Base-by-base conservation (phyloP, 768 basidiomycete genomes). In the Pleurotus djamor region DNA sequence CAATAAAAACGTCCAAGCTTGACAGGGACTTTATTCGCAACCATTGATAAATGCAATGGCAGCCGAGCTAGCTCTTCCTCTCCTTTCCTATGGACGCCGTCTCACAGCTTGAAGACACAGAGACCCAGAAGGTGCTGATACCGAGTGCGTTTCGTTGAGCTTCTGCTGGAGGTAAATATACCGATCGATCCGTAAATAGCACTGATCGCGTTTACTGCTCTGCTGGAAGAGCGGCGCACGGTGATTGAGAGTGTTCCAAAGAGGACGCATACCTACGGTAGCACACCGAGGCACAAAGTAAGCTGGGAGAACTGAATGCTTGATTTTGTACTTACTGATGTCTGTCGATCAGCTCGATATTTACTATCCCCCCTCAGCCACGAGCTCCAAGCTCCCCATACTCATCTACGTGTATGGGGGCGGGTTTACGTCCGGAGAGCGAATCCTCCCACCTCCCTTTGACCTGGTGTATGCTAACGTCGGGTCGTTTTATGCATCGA, bases 391-490 rank as follows among this genome's bases (percentile, higher is more conserved):
- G 55, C 71, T 78, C 0, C 84, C 84, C 0, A 72, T 89, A 17
- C 70, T 89, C 28, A 81, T 89, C 68, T 89, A 82, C 70, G 60
- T 84, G 44, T 89, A 91, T 61, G 88, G 88, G 1, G 88, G 88
- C 1, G 86, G 87, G 2, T 87, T 86, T 66, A 71, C 72, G 61
- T 66, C 69, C 0, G 88, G 88, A 1, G 72, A 74, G 0, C 79
- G 84, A n/a, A 76, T 71, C 6, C 66, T 81, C 44, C 72, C 78
- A 1, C 70, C 77, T 7, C 79, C 85, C 0, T 74, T 74, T 47
- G 79, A 82, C 47, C 76, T 87, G 49, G 74, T 69, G 8, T 88
- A 88, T 65, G 74, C 76, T n/a, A 80, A 79, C 59, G 63, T 89
- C 6, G 88, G 82, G 0, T 72, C 84, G 3, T 89, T 82, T 74